These are phyloP conservation scores for Emmonsia crescens DNA, from an alignment of 2,329 filamentous ascomycete genomes.

Conservation along the genomic window DNA sequence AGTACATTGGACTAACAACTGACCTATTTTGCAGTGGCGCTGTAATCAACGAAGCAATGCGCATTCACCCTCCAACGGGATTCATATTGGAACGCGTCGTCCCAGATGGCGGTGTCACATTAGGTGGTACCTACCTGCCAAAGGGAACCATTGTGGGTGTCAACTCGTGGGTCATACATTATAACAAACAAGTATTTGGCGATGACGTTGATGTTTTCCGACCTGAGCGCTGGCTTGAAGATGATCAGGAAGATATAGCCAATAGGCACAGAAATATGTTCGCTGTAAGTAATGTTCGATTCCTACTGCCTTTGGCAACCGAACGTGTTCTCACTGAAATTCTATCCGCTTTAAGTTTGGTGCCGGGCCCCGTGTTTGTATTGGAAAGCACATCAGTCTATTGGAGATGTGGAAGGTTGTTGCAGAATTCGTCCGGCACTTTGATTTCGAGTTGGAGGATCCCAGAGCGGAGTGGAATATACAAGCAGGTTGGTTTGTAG, in stretches of 20 bases:
- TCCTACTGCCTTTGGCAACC: background rate
- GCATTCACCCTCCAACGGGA: conserved; percentile 9
- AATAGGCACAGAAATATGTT: conserved; percentile 2
- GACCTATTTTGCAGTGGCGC: background rate
- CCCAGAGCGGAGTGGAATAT: background rate
- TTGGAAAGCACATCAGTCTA: conserved; percentile 11
- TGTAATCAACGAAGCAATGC: conserved; percentile 9
- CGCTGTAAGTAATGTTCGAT: background rate
- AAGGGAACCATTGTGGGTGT: conserved; percentile 31
- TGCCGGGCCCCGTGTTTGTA: conserved; percentile 4
- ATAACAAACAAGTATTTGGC: conserved; percentile 23
- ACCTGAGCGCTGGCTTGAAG: conserved; percentile 33
- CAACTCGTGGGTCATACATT: conserved; percentile 33
- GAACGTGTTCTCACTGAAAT: background rate
- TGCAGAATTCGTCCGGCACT: conserved; percentile 4
- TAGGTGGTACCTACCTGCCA: conserved; percentile 19
- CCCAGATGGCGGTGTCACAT: background rate
- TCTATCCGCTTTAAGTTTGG: background rate
- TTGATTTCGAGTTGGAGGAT: conserved; percentile 1
- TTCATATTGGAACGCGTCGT: conserved; percentile 11
- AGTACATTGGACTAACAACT: background rate
- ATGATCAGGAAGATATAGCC: conserved; percentile 10
- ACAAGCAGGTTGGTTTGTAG: background rate
- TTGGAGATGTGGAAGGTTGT: conserved; percentile 13
- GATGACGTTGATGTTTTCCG: conserved; percentile 26